Conservation (phyloP, 1,284 basidiomycete species). For the Ustilago crameri region DNA sequence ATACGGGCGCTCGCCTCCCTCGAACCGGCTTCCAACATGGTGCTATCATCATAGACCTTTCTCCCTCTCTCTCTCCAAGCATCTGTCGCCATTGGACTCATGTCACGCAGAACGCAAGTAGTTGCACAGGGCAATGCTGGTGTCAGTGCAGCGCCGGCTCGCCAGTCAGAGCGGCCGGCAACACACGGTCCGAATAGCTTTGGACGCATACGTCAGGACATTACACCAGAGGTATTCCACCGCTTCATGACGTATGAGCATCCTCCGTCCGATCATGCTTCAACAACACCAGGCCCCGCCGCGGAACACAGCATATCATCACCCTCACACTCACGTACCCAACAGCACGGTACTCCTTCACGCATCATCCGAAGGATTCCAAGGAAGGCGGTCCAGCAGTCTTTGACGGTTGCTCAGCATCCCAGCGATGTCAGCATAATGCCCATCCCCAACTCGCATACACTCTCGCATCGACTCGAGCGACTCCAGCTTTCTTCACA, state of each 20-base stretch:
- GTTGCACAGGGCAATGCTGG: conserved; percentile 16
- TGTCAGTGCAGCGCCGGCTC: background rate
- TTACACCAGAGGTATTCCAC: conserved; percentile 29
- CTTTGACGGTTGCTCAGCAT: background rate
- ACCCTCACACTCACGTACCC: background rate
- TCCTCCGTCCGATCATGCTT: background rate
- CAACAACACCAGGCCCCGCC: background rate
- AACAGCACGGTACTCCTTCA: background rate
- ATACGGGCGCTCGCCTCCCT: no score
- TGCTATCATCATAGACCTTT: background rate
- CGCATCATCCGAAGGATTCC: conserved; percentile 23
- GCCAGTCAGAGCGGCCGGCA: background rate
- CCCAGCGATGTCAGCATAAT: background rate
- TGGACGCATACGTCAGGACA: conserved; percentile 5
- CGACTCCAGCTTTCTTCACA: conserved; percentile 18
- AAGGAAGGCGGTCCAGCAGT: conserved; percentile 1
- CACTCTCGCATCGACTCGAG: conserved; percentile 23
- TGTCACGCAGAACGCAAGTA: conserved; percentile 6
- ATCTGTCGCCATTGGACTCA: background rate
- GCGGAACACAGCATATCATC: background rate
- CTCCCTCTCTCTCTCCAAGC: background rate
- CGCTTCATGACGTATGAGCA: conserved; percentile 37
- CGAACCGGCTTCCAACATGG: conserved; percentile 1
- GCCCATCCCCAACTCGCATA: background rate
- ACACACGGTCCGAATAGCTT: background rate